A percentile compares a stretch with the other conserved stretches of the same genome.
These are phyloP conservation scores for Stipa capillata DNA, from an alignment of 176 grass and related monocot species.

Conservation along the genomic window DNA sequence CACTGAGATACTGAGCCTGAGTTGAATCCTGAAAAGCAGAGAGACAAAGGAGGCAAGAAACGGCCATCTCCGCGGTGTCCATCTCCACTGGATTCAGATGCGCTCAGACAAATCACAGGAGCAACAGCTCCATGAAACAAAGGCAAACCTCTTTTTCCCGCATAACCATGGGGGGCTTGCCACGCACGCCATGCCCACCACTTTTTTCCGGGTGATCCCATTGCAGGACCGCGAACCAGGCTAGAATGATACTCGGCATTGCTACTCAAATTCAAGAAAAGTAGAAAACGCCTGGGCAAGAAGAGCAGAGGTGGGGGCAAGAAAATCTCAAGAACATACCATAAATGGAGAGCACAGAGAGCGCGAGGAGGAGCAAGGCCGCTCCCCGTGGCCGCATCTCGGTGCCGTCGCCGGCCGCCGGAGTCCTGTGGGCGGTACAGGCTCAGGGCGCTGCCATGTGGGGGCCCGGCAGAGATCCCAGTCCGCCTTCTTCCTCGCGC, in stretches of 20 bases:
- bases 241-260: slow-evolving; percentile 23
- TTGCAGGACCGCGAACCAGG: neutral
- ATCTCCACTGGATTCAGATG: slow-evolving; percentile 12
- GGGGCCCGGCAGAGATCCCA: slow-evolving; percentile 22
- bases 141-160: slow-evolving; percentile 8
- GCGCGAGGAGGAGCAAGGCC: slow-evolving; percentile 11
- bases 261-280: neutral
- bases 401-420: neutral
- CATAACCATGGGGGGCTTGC: slow-evolving; percentile 7
- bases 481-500: slow-evolving; percentile 25
- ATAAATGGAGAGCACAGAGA: slow-evolving; percentile 22
- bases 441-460: slow-evolving; percentile 27
- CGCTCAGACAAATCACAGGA: neutral
- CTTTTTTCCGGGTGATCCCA: slow-evolving; percentile 7
- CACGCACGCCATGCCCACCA: slow-evolving; percentile 10
- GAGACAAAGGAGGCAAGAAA: neutral
- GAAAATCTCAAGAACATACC: slow-evolving; percentile 16
- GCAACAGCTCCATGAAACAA: slow-evolving; percentile 9
- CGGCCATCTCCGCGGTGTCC: neutral
- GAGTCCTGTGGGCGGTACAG: neutral
- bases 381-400: slow-evolving; percentile 33
- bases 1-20: neutral
- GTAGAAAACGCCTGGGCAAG: neutral
- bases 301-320: neutral
- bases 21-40: neutral